Evolutionary conservation across 768 basidiomycete genomes (phyloP).

Genomic region (Amanita exitialis): DNA sequence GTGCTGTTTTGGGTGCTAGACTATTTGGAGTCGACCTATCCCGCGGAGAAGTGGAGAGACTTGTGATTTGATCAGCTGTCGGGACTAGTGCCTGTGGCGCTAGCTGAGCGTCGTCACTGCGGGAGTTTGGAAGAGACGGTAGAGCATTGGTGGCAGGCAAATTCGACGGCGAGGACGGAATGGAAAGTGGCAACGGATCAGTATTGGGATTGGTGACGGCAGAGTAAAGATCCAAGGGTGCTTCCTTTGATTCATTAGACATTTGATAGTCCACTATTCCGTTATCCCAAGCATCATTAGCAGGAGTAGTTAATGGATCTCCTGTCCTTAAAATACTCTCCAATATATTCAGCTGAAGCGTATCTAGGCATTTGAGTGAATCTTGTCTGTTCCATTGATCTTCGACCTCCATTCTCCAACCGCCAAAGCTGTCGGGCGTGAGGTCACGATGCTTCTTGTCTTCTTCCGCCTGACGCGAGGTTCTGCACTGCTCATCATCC

Average conservation of each 20-base stretch:
- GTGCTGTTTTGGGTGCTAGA: neutral
- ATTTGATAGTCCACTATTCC: constrained; percentile 1
- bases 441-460: constrained; percentile 8
- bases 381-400: constrained; percentile 4
- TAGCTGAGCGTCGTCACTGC: neutral
- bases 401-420: neutral
- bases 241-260: neutral
- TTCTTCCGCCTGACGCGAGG: constrained; percentile 6
- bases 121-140: neutral
- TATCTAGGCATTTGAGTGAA: constrained; percentile 13
- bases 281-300: neutral
- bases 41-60: neutral
- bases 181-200: neutral
- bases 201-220: neutral
- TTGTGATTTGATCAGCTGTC: neutral
- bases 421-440: neutral
- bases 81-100: neutral
- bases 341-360: constrained; percentile 14
- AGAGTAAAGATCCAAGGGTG: neutral
- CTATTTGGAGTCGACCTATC: neutral
- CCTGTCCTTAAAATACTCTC: constrained; percentile 16
- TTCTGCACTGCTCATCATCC: constrained; percentile 4
- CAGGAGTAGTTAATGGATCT: neutral
- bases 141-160: neutral
- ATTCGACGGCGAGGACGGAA: neutral